These are phyloP conservation scores for Stachybotrys chartarum DNA, from an alignment of 2,329 filamentous ascomycete species.

Conservation along the genomic window DNA sequence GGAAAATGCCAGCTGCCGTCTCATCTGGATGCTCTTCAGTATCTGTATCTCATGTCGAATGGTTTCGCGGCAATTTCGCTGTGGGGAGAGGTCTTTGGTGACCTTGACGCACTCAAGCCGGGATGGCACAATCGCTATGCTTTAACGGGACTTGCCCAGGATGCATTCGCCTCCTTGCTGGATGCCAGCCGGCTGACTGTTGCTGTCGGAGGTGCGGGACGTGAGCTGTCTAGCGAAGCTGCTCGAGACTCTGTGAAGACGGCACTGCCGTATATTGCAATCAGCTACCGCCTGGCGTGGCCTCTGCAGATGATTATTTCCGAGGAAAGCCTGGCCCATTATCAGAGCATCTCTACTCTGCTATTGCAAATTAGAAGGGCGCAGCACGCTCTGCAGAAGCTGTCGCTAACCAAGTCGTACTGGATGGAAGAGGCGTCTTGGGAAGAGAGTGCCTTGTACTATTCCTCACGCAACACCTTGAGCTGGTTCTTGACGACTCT, in stretches of 20 bases:
- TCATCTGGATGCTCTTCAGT: constrained; percentile 59
- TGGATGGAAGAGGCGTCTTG: constrained; percentile 26
- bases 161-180: constrained; percentile 55
- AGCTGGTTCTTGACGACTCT: constrained; percentile 72
- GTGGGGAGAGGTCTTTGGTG: constrained; percentile 63
- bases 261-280: constrained; percentile 53
- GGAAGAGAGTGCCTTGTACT: constrained; percentile 43
- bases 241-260: constrained; percentile 48
- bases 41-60: constrained; percentile 71
- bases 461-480: constrained; percentile 58
- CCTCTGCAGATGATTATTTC: constrained; percentile 66
- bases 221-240: constrained; percentile 33
- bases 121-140: constrained; percentile 77
- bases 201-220: constrained; percentile 34
- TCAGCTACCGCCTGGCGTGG: constrained; percentile 64
- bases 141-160: constrained; percentile 70
- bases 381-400: constrained; percentile 55
- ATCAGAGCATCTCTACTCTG: constrained; percentile 68
- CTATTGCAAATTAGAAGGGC: constrained; percentile 72
- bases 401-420: constrained; percentile 35
- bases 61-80: constrained; percentile 61
- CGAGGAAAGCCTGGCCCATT: constrained; percentile 53
- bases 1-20: constrained; percentile 59
- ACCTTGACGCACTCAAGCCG: constrained; percentile 54
- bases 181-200: constrained; percentile 58